A percentile compares a stretch with the other conserved stretches of the same genome.
Conservation (phyloP, 1,284 basidiomycete genomes). For the Phylloboletellus chloephorus region DNA sequence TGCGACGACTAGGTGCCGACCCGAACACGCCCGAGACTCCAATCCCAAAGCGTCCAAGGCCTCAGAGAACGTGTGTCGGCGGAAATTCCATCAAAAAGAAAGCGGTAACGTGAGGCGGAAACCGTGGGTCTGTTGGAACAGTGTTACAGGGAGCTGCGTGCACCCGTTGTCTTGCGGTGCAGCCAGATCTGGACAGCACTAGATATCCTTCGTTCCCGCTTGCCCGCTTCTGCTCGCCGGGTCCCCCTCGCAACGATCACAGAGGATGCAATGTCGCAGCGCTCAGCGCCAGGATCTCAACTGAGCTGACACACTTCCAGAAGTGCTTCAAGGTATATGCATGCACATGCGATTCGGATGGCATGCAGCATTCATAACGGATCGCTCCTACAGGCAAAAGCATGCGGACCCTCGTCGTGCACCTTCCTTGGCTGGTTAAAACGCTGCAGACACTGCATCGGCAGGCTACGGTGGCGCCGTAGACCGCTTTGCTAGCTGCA, state of each 20-base stretch:
- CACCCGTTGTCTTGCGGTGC: constrained; percentile 20
- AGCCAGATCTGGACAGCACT: constrained; percentile 7
- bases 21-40: constrained; percentile 20
- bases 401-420: constrained; percentile 14
- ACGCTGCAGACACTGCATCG: neutral
- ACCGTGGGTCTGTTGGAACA: constrained; percentile 10
- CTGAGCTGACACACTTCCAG: constrained; percentile 33
- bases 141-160: constrained; percentile 15
- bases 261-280: constrained; percentile 13
- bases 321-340: constrained; percentile 21
- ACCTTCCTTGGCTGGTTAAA: constrained; percentile 10
- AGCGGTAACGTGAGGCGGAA: constrained; percentile 27
- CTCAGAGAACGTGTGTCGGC: constrained; percentile 12
- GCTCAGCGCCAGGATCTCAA: constrained; percentile 26
- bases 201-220: constrained; percentile 25
- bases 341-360: constrained; percentile 17
- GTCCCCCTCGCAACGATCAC: too few species aligned
- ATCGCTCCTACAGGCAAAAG: constrained; percentile 16
- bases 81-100: constrained; percentile 15
- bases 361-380: constrained; percentile 21
- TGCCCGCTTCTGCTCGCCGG: constrained; percentile 23
- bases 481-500: too few species aligned
- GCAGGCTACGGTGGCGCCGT: too few species aligned
- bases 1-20: constrained; percentile 22
- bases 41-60: constrained; percentile 11